phyloP scores from a whole-genome alignment of 2,329 filamentous ascomycete species.

The Fusarium sp. region DNA sequence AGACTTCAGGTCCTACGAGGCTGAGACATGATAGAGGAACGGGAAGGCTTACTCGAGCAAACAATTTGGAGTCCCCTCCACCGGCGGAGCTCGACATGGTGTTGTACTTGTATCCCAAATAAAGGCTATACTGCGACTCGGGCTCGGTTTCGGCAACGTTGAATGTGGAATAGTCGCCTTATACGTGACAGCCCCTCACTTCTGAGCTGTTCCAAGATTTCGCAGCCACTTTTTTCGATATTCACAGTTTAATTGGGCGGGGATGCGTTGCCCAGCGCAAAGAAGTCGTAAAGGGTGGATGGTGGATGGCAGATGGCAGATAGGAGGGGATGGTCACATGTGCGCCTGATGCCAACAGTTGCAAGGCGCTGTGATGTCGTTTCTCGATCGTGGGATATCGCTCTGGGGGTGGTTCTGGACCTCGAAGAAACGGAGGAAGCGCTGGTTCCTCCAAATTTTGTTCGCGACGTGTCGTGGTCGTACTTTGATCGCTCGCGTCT shows the following conservation, averaged over 20 bases:
- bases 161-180: constrained; percentile 39
- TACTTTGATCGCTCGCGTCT: constrained; percentile 31
- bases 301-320: constrained; percentile 16
- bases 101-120: constrained; percentile 46
- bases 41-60: constrained; percentile 82
- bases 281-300: constrained; percentile 42
- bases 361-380: constrained; percentile 35
- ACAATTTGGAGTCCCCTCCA: constrained; percentile 98
- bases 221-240: constrained; percentile 19
- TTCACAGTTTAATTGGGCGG: constrained; percentile 42
- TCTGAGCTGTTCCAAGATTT: constrained; percentile 22
- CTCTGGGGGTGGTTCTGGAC: neutral
- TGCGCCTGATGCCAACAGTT: constrained; percentile 35
- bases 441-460: neutral
- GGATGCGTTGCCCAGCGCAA: constrained; percentile 32
- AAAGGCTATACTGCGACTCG: constrained; percentile 23
- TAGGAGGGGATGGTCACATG: constrained; percentile 44
- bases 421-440: neutral
- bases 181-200: constrained; percentile 42
- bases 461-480: constrained; percentile 30
- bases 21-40: constrained; percentile 31
- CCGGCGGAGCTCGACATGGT: constrained; percentile 66
- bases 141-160: constrained; percentile 31
- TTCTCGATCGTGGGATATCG: constrained; percentile 25
- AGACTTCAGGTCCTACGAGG: constrained; percentile 26